Evolutionary conservation across 345 rosid species (phyloP), one percentile per base, ranked within the genome.

Genomic region (Salix koriyanagi): DNA sequence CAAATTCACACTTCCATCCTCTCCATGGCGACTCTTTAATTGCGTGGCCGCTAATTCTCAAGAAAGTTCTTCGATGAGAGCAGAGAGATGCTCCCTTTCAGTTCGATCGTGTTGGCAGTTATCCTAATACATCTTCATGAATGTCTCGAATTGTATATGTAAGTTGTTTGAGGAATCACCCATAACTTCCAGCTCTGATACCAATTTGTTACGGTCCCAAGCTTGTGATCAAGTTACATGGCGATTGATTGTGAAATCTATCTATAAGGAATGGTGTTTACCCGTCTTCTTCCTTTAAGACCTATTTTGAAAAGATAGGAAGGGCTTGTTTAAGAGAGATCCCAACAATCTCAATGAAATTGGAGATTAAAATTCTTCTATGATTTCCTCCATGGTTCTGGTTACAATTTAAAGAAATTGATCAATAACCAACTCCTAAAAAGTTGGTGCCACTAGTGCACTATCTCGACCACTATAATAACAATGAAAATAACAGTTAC

Each of bases 251-350:
- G 2, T 0, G 4, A 52, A 52, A 19, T 52, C 4, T 18, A 52
- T 6, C 10, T 6, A 0, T 16, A 52, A 52, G 0, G 23, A 50
- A 52, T 19, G 23, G 19, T 52, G 58, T 19, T 6, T 18, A 8
- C 58, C 0, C 0, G 1, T 0, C 1, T 19, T 52, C 0, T 52
- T 52, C 2, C 3, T 6, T 18, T 2, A 52, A 6, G 9, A 52
- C 2, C 23, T 2, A 19, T 18, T 52, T 52, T 52, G 10, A 52
- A 52, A 16, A 7, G 8, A 39, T 39, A 1, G 8, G 41, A 39
- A 39, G 41, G 10, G 10, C 11, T 39, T 1, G 42, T 39, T 39
- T 7, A 39, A 39, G 11, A 8, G 11, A 39, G 42, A 39, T 7
- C 42, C 0, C 19, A 5, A 7, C 8, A 8, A 52, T 52, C 4